Percentiles rank a stretch among this genome's conserved stretches.
Evolutionary conservation across 2,329 filamentous ascomycete genomes (phyloP).

Genomic region (Penicillium crustosum): DNA sequence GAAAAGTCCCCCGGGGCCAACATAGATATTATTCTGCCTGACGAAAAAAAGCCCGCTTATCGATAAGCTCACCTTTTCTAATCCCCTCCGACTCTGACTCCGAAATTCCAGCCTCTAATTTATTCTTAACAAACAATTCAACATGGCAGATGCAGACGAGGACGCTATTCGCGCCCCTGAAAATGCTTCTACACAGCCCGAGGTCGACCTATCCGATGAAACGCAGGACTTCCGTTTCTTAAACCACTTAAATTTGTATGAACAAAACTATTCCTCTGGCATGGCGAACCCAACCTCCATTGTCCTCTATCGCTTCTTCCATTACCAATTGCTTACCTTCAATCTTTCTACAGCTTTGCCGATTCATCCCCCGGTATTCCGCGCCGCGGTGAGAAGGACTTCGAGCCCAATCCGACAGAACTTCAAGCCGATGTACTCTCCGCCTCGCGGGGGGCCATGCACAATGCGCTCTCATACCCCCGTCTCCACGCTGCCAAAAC

Average conservation of each 20-base stretch:
- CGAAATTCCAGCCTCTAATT: background rate
- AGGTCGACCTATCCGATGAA: slow-evolving; percentile 72
- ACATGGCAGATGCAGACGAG: slow-evolving; percentile 49
- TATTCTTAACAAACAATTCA: slow-evolving; percentile 3
- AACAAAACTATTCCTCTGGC: slow-evolving; percentile 1
- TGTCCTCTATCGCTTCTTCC: background rate
- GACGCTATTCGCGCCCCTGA: slow-evolving; percentile 38
- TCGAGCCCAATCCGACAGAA: slow-evolving; percentile 85
- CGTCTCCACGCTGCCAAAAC: slow-evolving; percentile 69
- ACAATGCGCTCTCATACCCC: slow-evolving; percentile 76
- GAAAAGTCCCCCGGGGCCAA: background rate
- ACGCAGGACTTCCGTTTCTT: slow-evolving; percentile 84
- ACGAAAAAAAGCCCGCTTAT: slow-evolving; percentile 17
- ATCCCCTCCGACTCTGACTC: slow-evolving; percentile 13
- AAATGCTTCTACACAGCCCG: slow-evolving; percentile 39
- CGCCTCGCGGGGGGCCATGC: slow-evolving; percentile 81
- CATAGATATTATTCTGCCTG: background rate
- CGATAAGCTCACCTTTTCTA: slow-evolving; percentile 23
- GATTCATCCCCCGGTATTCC: slow-evolving; percentile 58
- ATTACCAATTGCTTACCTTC: slow-evolving; percentile 35
- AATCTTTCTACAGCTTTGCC: slow-evolving; percentile 28
- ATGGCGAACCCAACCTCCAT: background rate
- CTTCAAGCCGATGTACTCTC: slow-evolving; percentile 77
- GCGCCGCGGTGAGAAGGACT: slow-evolving; percentile 94
- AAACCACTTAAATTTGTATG: slow-evolving; percentile 54